These are phyloP conservation scores for Nothomitra cinnamomea DNA, from an alignment of 2,329 filamentous ascomycete species.

Conservation along the genomic window DNA sequence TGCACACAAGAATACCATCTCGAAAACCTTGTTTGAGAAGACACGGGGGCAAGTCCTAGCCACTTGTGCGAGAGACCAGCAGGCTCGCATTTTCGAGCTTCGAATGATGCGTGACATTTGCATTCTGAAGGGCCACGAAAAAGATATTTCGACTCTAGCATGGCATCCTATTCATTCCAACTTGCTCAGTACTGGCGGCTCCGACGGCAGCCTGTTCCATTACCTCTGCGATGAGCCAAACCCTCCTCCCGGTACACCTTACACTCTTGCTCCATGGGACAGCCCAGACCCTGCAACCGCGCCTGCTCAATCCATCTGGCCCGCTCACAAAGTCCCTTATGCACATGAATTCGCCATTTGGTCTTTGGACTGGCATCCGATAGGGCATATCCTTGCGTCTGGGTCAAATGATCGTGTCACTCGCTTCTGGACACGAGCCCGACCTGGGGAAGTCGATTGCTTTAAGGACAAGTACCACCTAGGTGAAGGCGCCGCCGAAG, in stretches of 20 bases:
- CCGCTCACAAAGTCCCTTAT: constrained; percentile 70
- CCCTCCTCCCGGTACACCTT: constrained; percentile 53
- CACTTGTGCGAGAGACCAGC: constrained; percentile 85
- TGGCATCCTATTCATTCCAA: constrained; percentile 92
- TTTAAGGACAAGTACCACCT: constrained; percentile 90
- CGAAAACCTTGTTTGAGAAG: constrained; percentile 78
- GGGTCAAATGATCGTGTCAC: constrained; percentile 95
- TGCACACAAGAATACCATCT: constrained; percentile 94
- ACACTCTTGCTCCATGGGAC: constrained; percentile 70
- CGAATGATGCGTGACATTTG: constrained; percentile 98
- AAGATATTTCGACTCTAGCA: constrained; percentile 78
- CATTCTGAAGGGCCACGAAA: constrained; percentile 84
- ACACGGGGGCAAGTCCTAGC: constrained; percentile 72
- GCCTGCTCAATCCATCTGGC: constrained; percentile 78
- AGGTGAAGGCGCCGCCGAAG: constrained; percentile 81
- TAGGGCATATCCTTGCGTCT: constrained; percentile 87
- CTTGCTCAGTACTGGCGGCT: constrained; percentile 75
- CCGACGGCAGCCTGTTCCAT: constrained; percentile 78
- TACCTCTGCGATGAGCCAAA: constrained; percentile 95
- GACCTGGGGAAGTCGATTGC: constrained; percentile 73
- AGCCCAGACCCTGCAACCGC: constrained; percentile 62
- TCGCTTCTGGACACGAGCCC: constrained; percentile 83
- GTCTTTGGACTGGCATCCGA: constrained; percentile 94
- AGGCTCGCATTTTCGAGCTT: constrained; percentile 82
- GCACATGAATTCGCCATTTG: constrained; percentile 93